Percentiles rank a stretch among this genome's conserved stretches.
phyloP scores from a whole-genome alignment of 495 filamentous ascomycete species.

The Penicillium roqueforti region DNA sequence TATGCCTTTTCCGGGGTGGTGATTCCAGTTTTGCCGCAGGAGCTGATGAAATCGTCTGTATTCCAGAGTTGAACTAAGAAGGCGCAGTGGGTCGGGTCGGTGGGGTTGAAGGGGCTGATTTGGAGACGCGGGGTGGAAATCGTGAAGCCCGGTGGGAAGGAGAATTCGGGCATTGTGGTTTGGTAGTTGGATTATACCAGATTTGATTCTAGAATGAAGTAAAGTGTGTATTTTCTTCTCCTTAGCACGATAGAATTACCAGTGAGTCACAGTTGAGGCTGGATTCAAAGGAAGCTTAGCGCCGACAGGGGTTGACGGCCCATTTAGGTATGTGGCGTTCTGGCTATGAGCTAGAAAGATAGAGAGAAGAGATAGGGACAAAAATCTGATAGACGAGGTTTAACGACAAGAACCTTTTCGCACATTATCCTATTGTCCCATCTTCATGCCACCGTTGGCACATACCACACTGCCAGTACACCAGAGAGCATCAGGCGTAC shows the following conservation, averaged over 20 bases:
- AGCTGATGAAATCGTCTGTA: conserved; percentile 13
- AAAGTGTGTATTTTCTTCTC: background rate
- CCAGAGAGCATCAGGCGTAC: conserved; percentile 67
- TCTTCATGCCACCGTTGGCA: conserved; percentile 78
- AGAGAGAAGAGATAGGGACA: no score
- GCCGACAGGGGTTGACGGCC: background rate
- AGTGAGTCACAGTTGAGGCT: background rate
- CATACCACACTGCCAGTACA: conserved; percentile 82
- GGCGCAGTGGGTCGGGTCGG: conserved; percentile 25
- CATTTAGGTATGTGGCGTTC: no score
- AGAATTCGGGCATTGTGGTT: background rate
- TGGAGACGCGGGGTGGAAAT: conserved; percentile 30
- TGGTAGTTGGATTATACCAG: no score
- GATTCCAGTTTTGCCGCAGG: conserved; percentile 20
- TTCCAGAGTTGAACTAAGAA: conserved; percentile 36
- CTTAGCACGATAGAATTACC: background rate
- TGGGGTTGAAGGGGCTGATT: conserved; percentile 29
- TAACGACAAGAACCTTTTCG: no score
- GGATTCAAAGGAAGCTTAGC: background rate
- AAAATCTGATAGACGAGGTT: no score
- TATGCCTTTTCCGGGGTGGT: conserved; percentile 22
- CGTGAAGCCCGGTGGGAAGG: background rate
- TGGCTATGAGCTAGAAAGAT: no score
- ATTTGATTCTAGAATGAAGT: background rate
- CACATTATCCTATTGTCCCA: conserved; percentile 19